Base-by-base conservation (phyloP, 768 basidiomycete genomes). In the Lactifluus rugatus region DNA sequence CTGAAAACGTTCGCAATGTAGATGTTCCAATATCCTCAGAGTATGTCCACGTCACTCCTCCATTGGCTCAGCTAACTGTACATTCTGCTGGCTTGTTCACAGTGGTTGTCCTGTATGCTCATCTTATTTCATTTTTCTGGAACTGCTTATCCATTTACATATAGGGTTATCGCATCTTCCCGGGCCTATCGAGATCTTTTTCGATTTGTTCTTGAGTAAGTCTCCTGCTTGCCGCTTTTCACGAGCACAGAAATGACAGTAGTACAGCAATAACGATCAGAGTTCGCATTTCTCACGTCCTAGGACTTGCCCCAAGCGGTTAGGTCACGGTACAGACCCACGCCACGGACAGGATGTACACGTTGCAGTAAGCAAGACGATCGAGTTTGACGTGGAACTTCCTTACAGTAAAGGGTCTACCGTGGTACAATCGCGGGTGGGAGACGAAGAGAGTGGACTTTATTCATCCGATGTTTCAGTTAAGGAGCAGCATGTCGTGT, bases 21-120 rank as follows among this genome's bases (percentile, higher is more conserved):
- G 61, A 60, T 62, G 58, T 62, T 62, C 31, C 61, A 52, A 52
- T 61, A 47, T 19, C 61, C 61, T 10, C 61, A 62, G 32, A 21
- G 61, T 62, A 41, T 41, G 61, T 48, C 6, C 14, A 28, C 5
- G 32, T 48, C 44, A n/a, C 32, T 19, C 23, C 14, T 5, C 5
- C 36, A 14, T 51, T 28, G 5, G 2, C 26, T n/a, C 5, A 7
- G 11, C 59, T 61, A 39, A 54, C 34, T 26, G 26, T 2, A 16
- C 37, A 16, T 10, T 36, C 16, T 13, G 9, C 19, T 13, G 19
- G 3, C 17, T 49, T 13, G 21, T 13, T 26, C 28, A 3, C 36
- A 62, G 61, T 62, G 17, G 34, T 49, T 7, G 10, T 62, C 17
- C 42, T 61, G 61, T 62, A 47, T 23, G 61, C 13, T 39, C 28